Evolutionary conservation across 2,329 filamentous ascomycete genomes (phyloP).

Genomic region (Fusarium tuaranense): DNA sequence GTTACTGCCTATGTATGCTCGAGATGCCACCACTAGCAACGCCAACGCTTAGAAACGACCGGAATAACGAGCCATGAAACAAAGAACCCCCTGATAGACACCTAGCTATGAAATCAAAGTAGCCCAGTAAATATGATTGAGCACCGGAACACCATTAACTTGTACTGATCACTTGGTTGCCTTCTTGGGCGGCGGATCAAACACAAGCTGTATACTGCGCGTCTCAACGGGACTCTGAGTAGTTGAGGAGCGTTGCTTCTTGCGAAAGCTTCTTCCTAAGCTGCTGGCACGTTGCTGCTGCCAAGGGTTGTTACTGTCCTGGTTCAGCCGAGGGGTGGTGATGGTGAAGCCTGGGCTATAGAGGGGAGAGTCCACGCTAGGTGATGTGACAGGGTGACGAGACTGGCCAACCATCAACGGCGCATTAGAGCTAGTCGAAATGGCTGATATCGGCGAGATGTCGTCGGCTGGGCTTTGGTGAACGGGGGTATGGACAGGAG

Average conservation of each 20-base stretch:
- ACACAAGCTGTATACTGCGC: constrained; percentile 52
- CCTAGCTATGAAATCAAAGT: background rate
- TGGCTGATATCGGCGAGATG: constrained; percentile 48
- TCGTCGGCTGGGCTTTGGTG: constrained; percentile 33
- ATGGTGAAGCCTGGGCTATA: constrained; percentile 39
- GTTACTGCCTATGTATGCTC: background rate
- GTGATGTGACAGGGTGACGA: constrained; percentile 46
- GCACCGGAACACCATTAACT: background rate
- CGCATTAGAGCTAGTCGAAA: constrained; percentile 49
- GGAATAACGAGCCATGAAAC: background rate
- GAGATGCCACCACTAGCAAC: constrained; percentile 7
- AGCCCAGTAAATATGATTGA: background rate
- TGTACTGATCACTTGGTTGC: constrained; percentile 2
- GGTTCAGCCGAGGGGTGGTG: constrained; percentile 11
- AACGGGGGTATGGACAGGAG: constrained; percentile 28
- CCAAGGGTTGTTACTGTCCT: constrained; percentile 33
- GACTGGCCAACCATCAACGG: constrained; percentile 49
- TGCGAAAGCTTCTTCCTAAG: constrained; percentile 26
- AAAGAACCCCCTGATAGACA: background rate
- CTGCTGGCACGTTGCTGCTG: constrained; percentile 21
- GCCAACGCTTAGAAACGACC: background rate
- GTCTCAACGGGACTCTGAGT: constrained; percentile 51
- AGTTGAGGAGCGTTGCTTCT: constrained; percentile 37
- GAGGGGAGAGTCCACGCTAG: constrained; percentile 32
- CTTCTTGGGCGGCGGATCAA: constrained; percentile 53